A percentile compares a stretch with the other conserved stretches of the same genome.
Evolutionary conservation across 176 grass and related monocot species (phyloP).

Genomic region (Eragrostis curvula): DNA sequence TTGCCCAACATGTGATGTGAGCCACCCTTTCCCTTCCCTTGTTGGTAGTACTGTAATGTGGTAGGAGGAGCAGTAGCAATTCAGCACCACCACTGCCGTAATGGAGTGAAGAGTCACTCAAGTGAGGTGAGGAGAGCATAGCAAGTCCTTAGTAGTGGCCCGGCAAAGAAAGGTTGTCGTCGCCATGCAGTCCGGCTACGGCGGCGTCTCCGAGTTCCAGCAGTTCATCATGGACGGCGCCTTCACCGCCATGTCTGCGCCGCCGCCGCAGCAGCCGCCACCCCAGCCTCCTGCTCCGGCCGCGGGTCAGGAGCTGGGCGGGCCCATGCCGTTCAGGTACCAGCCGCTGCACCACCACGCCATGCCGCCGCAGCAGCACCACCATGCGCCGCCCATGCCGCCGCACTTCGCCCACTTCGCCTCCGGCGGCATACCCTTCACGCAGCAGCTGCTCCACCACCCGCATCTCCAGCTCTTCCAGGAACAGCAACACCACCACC

Average conservation of each 20-base stretch:
- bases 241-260: conserved; percentile 45
- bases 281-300: not conserved
- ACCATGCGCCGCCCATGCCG: conserved; percentile 48
- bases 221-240: conserved; percentile 83
- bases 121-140: not conserved
- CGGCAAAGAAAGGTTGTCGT: too few relatives aligned
- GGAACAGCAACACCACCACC: conserved; percentile 63
- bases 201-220: conserved; percentile 82
- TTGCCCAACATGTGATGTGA: conserved; percentile 4
- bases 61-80: too few relatives aligned
- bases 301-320: conserved; percentile 38
- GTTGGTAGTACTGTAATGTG: too few relatives aligned
- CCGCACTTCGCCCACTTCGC: conserved; percentile 64
- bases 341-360: conserved; percentile 61
- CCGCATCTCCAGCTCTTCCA: conserved; percentile 70
- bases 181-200: conserved; percentile 84
- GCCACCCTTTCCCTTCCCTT: too few relatives aligned
- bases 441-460: conserved; percentile 78
- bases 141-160: too few relatives aligned
- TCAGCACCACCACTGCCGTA: not conserved
- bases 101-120: too few relatives aligned
- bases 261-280: conserved; percentile 42
- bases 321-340: conserved; percentile 52
- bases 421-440: conserved; percentile 58
- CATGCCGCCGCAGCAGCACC: conserved; percentile 49